These are phyloP conservation scores for Trichoderma koningii DNA, from an alignment of 2,329 filamentous ascomycete species.

Conservation along the genomic window DNA sequence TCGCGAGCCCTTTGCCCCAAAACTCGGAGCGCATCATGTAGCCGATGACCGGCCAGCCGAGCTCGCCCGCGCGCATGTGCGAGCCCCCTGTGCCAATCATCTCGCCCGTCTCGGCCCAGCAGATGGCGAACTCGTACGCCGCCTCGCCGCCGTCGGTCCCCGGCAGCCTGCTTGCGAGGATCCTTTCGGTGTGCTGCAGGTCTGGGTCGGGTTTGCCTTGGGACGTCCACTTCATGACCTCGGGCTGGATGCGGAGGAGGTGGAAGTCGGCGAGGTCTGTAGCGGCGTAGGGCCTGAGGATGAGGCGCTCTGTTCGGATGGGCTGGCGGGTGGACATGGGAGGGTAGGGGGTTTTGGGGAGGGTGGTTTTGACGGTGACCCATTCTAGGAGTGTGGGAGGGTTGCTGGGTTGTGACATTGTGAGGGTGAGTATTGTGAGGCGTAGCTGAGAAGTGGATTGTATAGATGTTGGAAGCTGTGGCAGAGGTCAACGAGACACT, in stretches of 20 bases:
- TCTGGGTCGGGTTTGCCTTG: conserved; percentile 47
- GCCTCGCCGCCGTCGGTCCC: conserved; percentile 52
- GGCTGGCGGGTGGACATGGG: conserved; percentile 42
- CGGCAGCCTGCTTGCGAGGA: conserved; percentile 44
- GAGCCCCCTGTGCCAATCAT: conserved; percentile 55
- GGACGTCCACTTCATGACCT: conserved; percentile 63
- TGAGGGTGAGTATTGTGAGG: background rate
- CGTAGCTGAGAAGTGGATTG: background rate
- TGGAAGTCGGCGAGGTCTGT: conserved; percentile 55
- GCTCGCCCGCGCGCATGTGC: conserved; percentile 39
- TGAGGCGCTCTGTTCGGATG: conserved; percentile 55
- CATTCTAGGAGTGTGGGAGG: conserved; percentile 33
- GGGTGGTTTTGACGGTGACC: conserved; percentile 51
- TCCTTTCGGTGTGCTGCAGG: conserved; percentile 46
- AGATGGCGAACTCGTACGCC: conserved; percentile 61
- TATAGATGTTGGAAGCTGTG: background rate
- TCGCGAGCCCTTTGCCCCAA: conserved; percentile 61
- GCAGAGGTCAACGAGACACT: background rate
- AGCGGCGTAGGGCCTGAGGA: conserved; percentile 53
- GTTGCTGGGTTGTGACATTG: conserved; percentile 30
- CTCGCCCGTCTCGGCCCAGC: conserved; percentile 48
- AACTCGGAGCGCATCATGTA: conserved; percentile 57
- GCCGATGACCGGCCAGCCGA: conserved; percentile 60
- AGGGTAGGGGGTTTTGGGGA: conserved; percentile 48
- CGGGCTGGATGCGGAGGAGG: conserved; percentile 56